These are phyloP conservation scores for Triglochin maritima DNA, from an alignment of 106 monocot species.

Conservation along the genomic window DNA sequence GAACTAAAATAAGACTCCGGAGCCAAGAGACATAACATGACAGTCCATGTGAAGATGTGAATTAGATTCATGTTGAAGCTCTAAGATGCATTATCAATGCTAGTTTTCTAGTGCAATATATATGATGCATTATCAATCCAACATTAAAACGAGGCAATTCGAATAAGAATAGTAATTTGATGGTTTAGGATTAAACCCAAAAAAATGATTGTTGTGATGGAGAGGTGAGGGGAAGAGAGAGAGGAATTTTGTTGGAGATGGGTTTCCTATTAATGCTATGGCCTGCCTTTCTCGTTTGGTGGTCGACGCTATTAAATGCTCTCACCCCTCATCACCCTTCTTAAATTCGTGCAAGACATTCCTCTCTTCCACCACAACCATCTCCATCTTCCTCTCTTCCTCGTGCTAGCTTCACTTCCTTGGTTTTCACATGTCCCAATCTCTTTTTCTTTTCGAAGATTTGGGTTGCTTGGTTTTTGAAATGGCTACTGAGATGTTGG, in stretches of 20 bases:
- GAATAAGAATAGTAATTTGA: too few species aligned
- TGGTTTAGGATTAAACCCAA: too few species aligned
- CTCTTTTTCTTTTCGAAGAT: not conserved
- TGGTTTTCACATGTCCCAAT: not conserved
- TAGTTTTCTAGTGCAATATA: too few species aligned
- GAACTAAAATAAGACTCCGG: too few species aligned
- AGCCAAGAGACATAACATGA: too few species aligned
- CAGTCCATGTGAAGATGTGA: too few species aligned
- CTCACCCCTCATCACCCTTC: conserved; percentile 16
- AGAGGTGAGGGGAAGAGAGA: conserved; percentile 3
- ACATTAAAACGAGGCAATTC: too few species aligned
- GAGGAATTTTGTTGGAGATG: conserved; percentile 4
- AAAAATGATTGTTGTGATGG: not conserved
- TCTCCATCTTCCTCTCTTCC: not conserved
- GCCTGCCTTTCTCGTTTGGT: conserved; percentile 49
- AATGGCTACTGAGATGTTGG: conserved; percentile 80
- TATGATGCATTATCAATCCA: too few species aligned
- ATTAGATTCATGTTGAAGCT: too few species aligned
- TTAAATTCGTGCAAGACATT: conserved; percentile 49
- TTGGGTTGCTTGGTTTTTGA: conserved; percentile 15
- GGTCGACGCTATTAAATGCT: conserved; percentile 55
- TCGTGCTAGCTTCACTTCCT: not conserved
- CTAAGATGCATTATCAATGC: too few species aligned
- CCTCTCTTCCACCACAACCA: conserved; percentile 6
- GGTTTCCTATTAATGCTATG: conserved; percentile 49